Evolutionary conservation across 164 flowering plant species (phyloP), one percentile per base, ranked within the genome.

Genomic region (Macadamia tetraphylla): DNA sequence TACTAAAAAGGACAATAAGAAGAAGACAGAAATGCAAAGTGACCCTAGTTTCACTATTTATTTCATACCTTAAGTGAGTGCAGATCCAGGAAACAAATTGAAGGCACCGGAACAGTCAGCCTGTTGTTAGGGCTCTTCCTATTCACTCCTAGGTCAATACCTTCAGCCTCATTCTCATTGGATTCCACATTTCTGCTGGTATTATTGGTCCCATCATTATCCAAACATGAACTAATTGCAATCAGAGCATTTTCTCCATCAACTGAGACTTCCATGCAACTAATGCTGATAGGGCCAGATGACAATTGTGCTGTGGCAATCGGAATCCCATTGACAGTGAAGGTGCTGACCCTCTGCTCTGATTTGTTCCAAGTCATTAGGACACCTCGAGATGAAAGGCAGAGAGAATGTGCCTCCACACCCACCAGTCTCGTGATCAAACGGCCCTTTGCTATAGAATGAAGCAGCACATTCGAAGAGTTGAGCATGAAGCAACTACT

Each of bases 261-360:
- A 13, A 77, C 67, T 44, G 99, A 90, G 70, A 94, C 82, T 82
- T 90, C 97, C 83, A 94, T 86, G 85, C 99, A 92, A 75, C 90
- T 79, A 64, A 94, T 66, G 65, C 69, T 85, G 17, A 87, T 80
- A 13, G 78, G 73, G 53, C 81, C 61, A 67, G 90, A 49, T 7
- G 79, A 87, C 63, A 89, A 71, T 53, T 70, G 73, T 65, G 85
- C 83, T 14, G 74, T 81, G 18, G 88, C 84, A 71, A 95, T 81
- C 23, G 77, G 83, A 76, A 79, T 71, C 18, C 99, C 99, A 78
- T 92, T 90, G 14, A 90, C 74, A 15, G 97, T 87, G 66, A 81
- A 90, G 49, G 89, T 89, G 66, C 77, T 78, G 29, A 95, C 81
- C 67, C 70, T 76, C 65, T 76, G 79, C 51, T 74, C 74, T 29